Evolutionary conservation across 2,329 filamentous ascomycete genomes (phyloP), one percentile per base, ranked within the genome.

Genomic region (Chaetomiaceae sp.): DNA sequence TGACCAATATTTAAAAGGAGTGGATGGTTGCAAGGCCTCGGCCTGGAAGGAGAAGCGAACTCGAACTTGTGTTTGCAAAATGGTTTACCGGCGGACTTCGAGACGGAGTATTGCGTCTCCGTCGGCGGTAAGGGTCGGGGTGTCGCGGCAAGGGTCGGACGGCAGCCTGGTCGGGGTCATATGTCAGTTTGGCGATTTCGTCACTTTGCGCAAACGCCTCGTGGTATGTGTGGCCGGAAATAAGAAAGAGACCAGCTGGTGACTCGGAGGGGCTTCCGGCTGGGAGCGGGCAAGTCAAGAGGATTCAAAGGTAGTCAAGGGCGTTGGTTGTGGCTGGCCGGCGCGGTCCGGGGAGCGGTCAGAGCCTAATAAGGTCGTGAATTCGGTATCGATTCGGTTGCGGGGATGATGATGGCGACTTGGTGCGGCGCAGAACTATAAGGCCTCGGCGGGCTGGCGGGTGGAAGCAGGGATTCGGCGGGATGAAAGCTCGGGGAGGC

Each of bases 131-230:
- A 38, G 27, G 51, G 55, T n/a, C n/a, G n/a, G 49, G 34, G 47
- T 59, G 56, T 61, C 51, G 59, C 61, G 57, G 58, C 55, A 56
- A 60, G 56, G 50, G 59, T 59, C 55, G 60, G 59, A 62, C 59
- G 61, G 57, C 57, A 66, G 61, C 57, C 64, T 67, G 60, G 51
- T 52, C 39, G 56, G 58, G 55, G 60, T 63, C 59, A 64, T 60
- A 59, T 63, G 65, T 68, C 60, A 68, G 65, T 63, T 50, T 47
- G 47, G 44, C 47, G 55, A 48, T 48, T 55, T 55, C 23, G 57
- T 63, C 57, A 60, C 52, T 44, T 53, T 51, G 55, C 47, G 59
- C 54, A 54, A 31, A 49, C 19, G 40, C 40, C 45, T 31, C 36
- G 46, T 50, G 49, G 25, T 31, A 8, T 44, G 37, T 46, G 39